A percentile compares a stretch with the other conserved stretches of the same genome.
Conservation (phyloP, 257 asterid species). For the Asclepias syriaca region DNA sequence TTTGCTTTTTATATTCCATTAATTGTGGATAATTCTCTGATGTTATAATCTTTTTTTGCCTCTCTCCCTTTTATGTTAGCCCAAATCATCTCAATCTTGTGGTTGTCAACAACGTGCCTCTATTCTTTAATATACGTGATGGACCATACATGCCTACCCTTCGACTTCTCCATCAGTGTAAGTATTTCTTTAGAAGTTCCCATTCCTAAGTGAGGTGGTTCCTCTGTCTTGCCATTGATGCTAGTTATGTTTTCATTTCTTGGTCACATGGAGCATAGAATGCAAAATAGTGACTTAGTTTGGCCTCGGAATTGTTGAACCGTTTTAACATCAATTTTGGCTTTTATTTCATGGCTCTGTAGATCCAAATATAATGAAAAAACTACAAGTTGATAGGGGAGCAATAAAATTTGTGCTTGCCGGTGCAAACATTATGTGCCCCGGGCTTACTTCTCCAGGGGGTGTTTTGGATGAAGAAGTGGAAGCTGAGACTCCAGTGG, state of each 20-base stretch:
- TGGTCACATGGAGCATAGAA: not conserved
- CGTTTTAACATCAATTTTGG: not conserved
- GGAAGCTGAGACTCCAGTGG: constrained; percentile 88
- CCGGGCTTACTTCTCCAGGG: constrained; percentile 98
- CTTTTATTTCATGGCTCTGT: constrained; percentile 22
- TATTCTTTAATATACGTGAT: constrained; percentile 92
- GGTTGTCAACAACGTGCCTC: constrained; percentile 88
- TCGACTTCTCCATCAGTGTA: constrained; percentile 97
- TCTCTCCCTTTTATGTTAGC: constrained; percentile 35
- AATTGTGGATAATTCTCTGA: constrained; percentile 19
- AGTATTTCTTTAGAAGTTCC: constrained; percentile 19
- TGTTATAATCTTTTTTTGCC: constrained; percentile 6
- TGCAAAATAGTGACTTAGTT: not conserved
- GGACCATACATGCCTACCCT: constrained; percentile 99
- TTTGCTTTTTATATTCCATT: constrained; percentile 4
- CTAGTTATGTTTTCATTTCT: not conserved
- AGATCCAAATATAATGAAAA: constrained; percentile 98
- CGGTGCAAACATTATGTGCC: constrained; percentile 99
- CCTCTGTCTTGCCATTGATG: not conserved
- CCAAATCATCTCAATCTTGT: constrained; percentile 96
- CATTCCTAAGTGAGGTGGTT: not conserved
- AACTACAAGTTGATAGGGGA: constrained; percentile 95
- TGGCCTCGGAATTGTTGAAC: not conserved
- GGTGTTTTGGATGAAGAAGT: constrained; percentile 91
- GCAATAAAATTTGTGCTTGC: constrained; percentile 90